Evolutionary conservation across 345 rosid species (phyloP), one percentile per base, ranked within the genome.

Genomic region (Bretschneidera sinensis): DNA sequence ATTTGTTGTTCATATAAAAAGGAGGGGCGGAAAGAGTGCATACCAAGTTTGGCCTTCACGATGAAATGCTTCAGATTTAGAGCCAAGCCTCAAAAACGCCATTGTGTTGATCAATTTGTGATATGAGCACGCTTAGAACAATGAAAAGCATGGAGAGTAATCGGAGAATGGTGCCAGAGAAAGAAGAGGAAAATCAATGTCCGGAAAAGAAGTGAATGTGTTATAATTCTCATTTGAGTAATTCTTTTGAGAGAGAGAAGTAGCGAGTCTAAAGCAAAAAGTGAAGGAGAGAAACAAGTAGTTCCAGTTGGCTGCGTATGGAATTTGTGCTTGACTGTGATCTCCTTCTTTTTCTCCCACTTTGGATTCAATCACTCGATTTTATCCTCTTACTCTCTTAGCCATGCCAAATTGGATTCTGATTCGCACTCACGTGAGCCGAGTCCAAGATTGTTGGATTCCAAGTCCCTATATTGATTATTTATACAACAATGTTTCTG

Each of bases 71-170:
- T 85, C 91, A 43, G 95, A 63, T 72, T 87, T 87, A 43, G 91
- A 85, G 62, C 95, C 91, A 17, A 85, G 76, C 78, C 84, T 85
- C 84, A 87, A 74, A 76, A 69, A 78, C 7, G 89, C 85, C 95
- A 87, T 87, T 39, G 6, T 51, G 13, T 59, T 19, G 43, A 14
- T 9, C n/a, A 10, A 14, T 1, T 61, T 15, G 48, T 19, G 43
- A 10, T 18, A 51, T 17, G 0, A 33, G 28, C 28, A 53, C 22
- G 25, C 51, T 23, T 51, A 4, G 31, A 23, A 24, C 24, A 10
- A 17, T 64, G 24, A 55, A 31, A 61, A 15, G 25, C 35, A 34
- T 55, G 57, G 51, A 23, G 14, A 22, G 63, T 21, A 47, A 62
- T 33, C 48, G 62, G 61, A 55, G 5, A 24, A 57, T 62, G 47